Evolutionary conservation across 805 yeast genomes (phyloP), one percentile per base, ranked within the genome.

Genomic region (Sungouiella thailandica): DNA sequence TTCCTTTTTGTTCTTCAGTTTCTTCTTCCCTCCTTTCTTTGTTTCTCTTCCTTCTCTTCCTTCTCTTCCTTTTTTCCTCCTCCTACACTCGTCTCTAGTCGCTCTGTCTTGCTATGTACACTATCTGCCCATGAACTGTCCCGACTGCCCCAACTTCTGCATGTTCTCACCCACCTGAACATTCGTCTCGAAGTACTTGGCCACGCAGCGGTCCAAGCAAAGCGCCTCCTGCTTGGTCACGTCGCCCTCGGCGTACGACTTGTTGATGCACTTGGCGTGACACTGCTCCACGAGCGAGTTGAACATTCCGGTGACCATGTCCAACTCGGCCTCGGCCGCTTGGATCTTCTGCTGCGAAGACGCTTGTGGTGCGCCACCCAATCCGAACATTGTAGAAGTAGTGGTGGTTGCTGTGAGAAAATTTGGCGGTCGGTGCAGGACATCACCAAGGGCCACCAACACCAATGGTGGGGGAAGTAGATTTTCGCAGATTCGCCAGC

Each of bases 241-340:
- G 16, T 80, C 88, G 36, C 87, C 82, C 34, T 85, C 89, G 33
- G 61, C 50, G 66, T 88, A 89, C 33, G 66, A 50, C 44, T 66
- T 68, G 54, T 52, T 72, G 57, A 88, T 83, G 68, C 97, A 89
- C 67, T 89, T 89, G 48, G 67, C 61, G 62, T 89, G 93, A 60
- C 97, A 89, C 49, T 86, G 82, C 52, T 82, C 89, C 16, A 88
- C 94, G 52, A 89, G 70, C 53, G 80, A 49, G 76, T 90, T 90
- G 78, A 90, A 90, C 97, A 90, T 88, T 50, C 93, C 96, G 25
- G 97, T 89, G 50, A 90, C 96, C 80, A 93, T 83, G 61, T 90
- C 98, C 47, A 90, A 74, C 64, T 90, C 98, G 37, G 96, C 85
- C 67, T 90, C 97, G 33, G 98, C 98, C 47, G 95, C 95, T 53